Conservation (phyloP, 139 green algal genomes). For the Pycnococcus provasolii region DNA sequence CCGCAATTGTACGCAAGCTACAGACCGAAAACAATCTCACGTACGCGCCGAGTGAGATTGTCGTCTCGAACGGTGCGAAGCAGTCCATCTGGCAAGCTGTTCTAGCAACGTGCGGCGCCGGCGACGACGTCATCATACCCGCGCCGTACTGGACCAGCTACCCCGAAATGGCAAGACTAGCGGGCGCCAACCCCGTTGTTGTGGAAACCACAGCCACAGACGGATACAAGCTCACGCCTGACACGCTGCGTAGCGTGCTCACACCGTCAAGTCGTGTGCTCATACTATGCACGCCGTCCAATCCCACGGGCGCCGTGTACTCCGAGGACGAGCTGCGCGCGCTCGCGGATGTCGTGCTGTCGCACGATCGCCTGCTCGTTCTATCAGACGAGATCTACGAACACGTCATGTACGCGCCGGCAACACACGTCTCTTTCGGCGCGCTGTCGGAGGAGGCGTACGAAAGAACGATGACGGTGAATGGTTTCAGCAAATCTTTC, state of each 20-base stretch:
- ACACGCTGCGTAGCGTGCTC: constrained; percentile 57
- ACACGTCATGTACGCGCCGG: constrained; percentile 83
- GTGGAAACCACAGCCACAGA: constrained; percentile 50
- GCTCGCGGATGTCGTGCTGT: constrained; percentile 65
- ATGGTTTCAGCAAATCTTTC: constrained; percentile 86
- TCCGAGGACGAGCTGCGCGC: constrained; percentile 31
- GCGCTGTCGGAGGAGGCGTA: constrained; percentile 49
- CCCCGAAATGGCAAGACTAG: constrained; percentile 86
- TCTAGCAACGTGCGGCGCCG: constrained; percentile 44
- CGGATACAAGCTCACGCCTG: constrained; percentile 65
- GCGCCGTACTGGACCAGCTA: constrained; percentile 96
- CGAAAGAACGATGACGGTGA: constrained; percentile 88
- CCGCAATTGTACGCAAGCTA: constrained; percentile 80
- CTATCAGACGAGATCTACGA: constrained; percentile 78
- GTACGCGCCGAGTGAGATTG: constrained; percentile 69
- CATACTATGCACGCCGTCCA: constrained; percentile 94
- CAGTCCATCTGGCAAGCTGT: constrained; percentile 81
- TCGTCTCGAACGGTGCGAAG: constrained; percentile 92
- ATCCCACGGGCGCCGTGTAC: constrained; percentile 87
- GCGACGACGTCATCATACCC: constrained; percentile 74
- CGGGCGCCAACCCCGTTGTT: constrained; percentile 65
- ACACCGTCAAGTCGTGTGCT: constrained; percentile 72
- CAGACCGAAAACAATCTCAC: constrained; percentile 71
- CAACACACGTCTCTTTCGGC: constrained; percentile 68
- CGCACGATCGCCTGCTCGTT: constrained; percentile 84